Evolutionary conservation across 768 basidiomycete genomes (phyloP).

Genomic region (Lenzites betulinus): DNA sequence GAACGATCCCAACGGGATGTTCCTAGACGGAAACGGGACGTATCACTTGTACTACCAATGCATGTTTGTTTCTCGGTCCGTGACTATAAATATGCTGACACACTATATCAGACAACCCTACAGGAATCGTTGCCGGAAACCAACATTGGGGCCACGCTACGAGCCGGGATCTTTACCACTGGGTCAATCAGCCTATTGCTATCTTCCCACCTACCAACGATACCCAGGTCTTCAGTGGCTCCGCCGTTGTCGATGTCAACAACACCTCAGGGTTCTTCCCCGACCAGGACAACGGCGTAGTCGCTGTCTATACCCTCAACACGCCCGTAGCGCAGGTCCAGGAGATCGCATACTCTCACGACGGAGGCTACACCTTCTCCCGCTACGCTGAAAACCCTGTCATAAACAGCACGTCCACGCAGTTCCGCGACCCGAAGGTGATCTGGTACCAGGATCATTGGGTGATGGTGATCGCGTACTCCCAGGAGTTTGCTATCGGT

Average conservation of each 20-base stretch:
- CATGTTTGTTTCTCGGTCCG: background rate
- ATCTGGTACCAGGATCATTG: conserved; percentile 17
- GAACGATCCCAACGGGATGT: conserved; percentile 18
- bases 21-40: conserved; percentile 10
- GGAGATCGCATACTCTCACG: conserved; percentile 18
- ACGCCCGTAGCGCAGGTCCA: conserved; percentile 11
- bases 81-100: background rate
- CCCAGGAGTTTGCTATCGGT: conserved; percentile 14
- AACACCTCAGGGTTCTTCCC: conserved; percentile 22
- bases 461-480: conserved; percentile 15
- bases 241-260: conserved; percentile 17
- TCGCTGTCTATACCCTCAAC: conserved; percentile 20
- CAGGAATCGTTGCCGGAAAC: conserved; percentile 4
- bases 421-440: conserved; percentile 22
- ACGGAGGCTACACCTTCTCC: conserved; percentile 17
- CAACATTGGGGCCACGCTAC: conserved; percentile 21
- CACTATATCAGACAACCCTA: conserved; percentile 5
- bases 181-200: conserved; percentile 17
- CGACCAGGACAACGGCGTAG: conserved; percentile 12
- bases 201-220: conserved; percentile 13
- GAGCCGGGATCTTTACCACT: conserved; percentile 17
- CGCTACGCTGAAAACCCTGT: conserved; percentile 13
- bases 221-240: conserved; percentile 17
- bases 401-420: conserved; percentile 12
- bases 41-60: conserved; percentile 22